These are phyloP conservation scores for Silene uniflora DNA, from an alignment of 148 eudicot genomes.

Conservation along the genomic window DNA sequence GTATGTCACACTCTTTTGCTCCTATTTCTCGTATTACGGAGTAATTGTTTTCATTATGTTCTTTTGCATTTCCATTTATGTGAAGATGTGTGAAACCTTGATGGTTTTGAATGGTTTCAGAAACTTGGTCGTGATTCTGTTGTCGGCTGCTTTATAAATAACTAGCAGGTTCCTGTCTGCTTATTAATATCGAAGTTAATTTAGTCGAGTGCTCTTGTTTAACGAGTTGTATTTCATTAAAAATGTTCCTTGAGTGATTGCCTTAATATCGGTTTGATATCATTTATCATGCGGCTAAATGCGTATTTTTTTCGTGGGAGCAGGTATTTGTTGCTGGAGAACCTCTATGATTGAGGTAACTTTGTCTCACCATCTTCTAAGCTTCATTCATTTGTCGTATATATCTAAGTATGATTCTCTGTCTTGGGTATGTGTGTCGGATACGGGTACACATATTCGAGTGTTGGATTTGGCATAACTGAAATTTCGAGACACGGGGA, in stretches of 20 bases:
- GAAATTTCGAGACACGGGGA: no score
- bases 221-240: not conserved
- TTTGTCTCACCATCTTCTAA: not conserved
- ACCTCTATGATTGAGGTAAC: constrained; percentile 21
- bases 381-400: not conserved
- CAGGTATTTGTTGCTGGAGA: not conserved
- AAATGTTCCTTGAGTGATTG: not conserved
- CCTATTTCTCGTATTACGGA: not conserved
- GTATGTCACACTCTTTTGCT: not conserved
- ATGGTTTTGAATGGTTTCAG: not conserved
- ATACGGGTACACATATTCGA: no score
- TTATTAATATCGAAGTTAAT: no score
- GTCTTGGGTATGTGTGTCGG: no score
- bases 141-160: not conserved
- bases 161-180: not conserved
- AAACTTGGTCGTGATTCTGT: not conserved
- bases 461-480: no score
- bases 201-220: no score
- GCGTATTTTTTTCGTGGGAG: not conserved
- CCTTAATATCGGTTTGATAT: not conserved
- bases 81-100: not conserved
- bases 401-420: no score
- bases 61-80: not conserved
- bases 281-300: constrained; percentile 2
- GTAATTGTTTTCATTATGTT: not conserved